Evolutionary conservation across 805 yeast species (phyloP).

Genomic region (Candida chauliodis): DNA sequence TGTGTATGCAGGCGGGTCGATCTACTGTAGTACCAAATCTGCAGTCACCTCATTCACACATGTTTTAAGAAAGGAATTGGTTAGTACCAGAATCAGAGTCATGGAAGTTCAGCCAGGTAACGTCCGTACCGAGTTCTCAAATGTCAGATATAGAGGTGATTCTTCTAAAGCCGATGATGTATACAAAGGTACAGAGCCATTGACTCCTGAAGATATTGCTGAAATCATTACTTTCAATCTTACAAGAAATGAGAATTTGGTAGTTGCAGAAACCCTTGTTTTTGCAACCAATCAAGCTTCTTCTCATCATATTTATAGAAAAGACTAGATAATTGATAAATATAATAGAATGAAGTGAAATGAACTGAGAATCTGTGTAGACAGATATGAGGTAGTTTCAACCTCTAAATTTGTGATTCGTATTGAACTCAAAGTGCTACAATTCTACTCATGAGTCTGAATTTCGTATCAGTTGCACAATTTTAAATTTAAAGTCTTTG

Average conservation of each 20-base stretch:
- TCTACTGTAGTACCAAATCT: conserved; percentile 38
- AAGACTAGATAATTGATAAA: conserved; percentile 6
- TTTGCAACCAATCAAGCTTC: conserved; percentile 39
- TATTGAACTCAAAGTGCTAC: no score
- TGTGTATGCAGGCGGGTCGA: conserved; percentile 35
- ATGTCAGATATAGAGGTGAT: conserved; percentile 34
- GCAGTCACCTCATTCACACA: conserved; percentile 32
- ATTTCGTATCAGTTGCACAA: no score
- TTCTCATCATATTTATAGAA: conserved; percentile 12
- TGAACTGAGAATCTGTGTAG: no score
- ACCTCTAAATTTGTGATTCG: no score
- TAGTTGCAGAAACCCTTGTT: conserved; percentile 37
- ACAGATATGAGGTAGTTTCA: neutral
- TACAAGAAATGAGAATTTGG: conserved; percentile 31
- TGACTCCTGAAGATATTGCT: conserved; percentile 35
- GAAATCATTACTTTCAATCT: conserved; percentile 36
- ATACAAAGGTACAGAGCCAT: conserved; percentile 35
- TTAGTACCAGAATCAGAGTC: conserved; percentile 33
- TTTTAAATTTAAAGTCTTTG: no score
- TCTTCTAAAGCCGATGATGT: conserved; percentile 27
- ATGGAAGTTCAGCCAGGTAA: conserved; percentile 41
- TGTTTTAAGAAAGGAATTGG: conserved; percentile 34
- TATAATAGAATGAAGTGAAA: no score
- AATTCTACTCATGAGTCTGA: no score
- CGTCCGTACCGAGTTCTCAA: conserved; percentile 36